A percentile compares a stretch with the other conserved stretches of the same genome.
Conservation (phyloP, 768 basidiomycete species). For the Chalciporus chontae region DNA sequence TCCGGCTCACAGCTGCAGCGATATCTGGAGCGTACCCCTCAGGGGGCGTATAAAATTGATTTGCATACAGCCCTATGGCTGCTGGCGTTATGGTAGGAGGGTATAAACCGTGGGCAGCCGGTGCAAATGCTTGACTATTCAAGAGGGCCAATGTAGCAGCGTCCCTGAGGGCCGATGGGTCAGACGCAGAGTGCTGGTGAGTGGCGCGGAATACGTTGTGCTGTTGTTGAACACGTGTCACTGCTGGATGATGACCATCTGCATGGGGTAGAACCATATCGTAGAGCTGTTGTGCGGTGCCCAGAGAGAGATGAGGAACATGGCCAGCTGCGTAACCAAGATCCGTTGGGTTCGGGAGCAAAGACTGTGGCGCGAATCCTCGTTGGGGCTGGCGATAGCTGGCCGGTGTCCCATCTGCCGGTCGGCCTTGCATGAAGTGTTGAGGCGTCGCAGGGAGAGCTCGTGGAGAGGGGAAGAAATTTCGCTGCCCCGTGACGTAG, state of each 20-base stretch:
- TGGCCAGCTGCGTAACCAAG: constrained; percentile 53
- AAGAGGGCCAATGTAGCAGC: constrained; percentile 63
- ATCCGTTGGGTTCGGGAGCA: constrained; percentile 50
- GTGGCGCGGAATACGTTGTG: constrained; percentile 67
- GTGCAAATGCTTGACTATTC: constrained; percentile 50
- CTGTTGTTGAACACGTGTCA: constrained; percentile 76
- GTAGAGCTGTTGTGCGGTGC: constrained; percentile 73
- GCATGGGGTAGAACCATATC: constrained; percentile 64
- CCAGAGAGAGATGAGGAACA: constrained; percentile 66
- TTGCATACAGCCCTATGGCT: constrained; percentile 61
- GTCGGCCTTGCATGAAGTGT: constrained; percentile 51
- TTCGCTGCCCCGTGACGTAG: constrained; percentile 56
- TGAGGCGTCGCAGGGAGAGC: constrained; percentile 38
- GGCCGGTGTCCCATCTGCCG: constrained; percentile 43
- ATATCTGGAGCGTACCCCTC: constrained; percentile 57
- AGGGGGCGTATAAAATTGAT: constrained; percentile 63
- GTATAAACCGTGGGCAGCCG: constrained; percentile 52
- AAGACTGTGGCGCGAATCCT: constrained; percentile 51
- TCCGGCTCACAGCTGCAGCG: constrained; percentile 55
- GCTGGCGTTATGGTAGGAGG: constrained; percentile 40
- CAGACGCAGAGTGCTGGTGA: constrained; percentile 82
- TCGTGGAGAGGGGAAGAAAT: constrained; percentile 46
- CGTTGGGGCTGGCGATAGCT: constrained; percentile 65
- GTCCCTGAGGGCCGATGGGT: constrained; percentile 75
- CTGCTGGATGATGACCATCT: constrained; percentile 59